A percentile compares a stretch with the other conserved stretches of the same genome.
Conservation (phyloP, 345 rosid species). For the Eucalyptus fibrosa region DNA sequence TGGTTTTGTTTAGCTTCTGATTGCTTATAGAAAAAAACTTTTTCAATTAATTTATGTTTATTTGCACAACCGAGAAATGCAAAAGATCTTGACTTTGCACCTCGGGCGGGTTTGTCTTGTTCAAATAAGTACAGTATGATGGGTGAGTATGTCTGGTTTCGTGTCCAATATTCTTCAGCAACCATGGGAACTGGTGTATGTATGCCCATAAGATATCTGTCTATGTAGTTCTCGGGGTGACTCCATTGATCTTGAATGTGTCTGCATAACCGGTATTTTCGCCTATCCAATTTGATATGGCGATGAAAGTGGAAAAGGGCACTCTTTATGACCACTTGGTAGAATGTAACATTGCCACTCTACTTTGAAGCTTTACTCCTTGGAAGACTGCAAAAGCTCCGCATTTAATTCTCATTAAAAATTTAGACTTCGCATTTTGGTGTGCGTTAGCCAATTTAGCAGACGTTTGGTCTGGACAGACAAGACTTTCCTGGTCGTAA, state of each 20-base stretch:
- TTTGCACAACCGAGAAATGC: not conserved
- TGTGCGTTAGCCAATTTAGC: not conserved
- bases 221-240: not conserved
- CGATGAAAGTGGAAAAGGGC: not conserved
- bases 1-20: not conserved
- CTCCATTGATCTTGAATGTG: not conserved
- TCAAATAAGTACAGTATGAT: not conserved
- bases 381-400: not conserved
- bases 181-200: not conserved
- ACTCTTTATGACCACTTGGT: not conserved
- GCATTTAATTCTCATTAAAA: not conserved
- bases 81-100: not conserved
- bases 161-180: not conserved
- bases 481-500: conserved; percentile 62
- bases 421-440: not conserved
- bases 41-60: not conserved
- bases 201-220: not conserved
- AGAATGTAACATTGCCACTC: not conserved
- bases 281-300: not conserved
- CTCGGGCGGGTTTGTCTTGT: not conserved
- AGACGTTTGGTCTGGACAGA: conserved; percentile 8
- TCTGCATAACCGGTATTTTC: not conserved
- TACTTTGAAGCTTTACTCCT: not conserved
- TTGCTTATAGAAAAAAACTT: not conserved
- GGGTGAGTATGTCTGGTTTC: not conserved